phyloP scores from a whole-genome alignment of 306 rosid genomes.

The Cyclanthera cordifolia region DNA sequence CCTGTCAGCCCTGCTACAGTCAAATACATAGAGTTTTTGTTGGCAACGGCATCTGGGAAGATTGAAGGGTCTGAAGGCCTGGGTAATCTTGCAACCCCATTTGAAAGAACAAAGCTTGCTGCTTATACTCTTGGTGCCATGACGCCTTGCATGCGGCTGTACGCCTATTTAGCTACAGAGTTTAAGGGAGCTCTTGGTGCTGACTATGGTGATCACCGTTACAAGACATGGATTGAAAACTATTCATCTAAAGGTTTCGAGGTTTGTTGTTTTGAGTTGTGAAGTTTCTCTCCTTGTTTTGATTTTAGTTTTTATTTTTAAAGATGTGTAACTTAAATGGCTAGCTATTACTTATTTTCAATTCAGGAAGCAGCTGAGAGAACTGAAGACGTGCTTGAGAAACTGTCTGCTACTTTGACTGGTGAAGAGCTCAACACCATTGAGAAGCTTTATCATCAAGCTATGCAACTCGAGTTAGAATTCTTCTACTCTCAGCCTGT shows the following conservation, averaged over 20 bases:
- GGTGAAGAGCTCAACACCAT: constrained; percentile 94
- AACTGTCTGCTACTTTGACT: constrained; percentile 83
- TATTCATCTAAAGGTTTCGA: constrained; percentile 68
- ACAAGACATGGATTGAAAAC: constrained; percentile 74
- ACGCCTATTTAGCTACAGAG: constrained; percentile 76
- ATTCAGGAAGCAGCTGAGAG: constrained; percentile 70
- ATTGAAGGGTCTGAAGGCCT: constrained; percentile 45
- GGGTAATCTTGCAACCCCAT: constrained; percentile 84
- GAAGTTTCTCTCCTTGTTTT: background rate
- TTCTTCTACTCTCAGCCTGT: constrained; percentile 77
- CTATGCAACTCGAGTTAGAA: constrained; percentile 81
- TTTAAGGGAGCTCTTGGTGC: constrained; percentile 40
- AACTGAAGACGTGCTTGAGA: constrained; percentile 93
- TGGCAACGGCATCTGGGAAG: constrained; percentile 95
- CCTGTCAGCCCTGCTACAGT: constrained; percentile 57
- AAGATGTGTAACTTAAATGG: constrained; percentile 21
- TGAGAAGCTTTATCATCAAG: constrained; percentile 88
- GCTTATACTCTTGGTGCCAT: constrained; percentile 92
- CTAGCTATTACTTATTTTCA: constrained; percentile 43
- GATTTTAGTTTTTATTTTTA: background rate
- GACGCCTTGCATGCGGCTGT: constrained; percentile 95
- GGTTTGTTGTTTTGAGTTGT: constrained; percentile 42
- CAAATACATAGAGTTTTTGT: constrained; percentile 73
- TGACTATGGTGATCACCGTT: constrained; percentile 43
- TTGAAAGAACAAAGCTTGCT: constrained; percentile 93